Conservation (phyloP, 2,329 filamentous ascomycete genomes). For the Scedosporium dehoogii region DNA sequence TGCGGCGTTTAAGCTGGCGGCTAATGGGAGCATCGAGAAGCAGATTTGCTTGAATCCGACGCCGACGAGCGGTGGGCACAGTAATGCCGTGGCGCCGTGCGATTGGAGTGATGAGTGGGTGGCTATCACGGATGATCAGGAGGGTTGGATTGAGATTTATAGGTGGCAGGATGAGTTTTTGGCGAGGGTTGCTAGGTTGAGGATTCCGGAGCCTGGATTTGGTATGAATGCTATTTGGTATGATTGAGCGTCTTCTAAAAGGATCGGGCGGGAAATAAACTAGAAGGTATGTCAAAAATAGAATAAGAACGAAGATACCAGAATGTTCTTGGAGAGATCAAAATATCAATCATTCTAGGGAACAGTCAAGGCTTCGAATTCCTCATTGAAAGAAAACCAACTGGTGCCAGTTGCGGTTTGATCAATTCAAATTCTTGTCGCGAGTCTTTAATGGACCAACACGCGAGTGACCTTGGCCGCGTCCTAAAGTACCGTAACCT, state of each 20-base stretch:
- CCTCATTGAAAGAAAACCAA: background rate
- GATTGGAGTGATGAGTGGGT: slow-evolving; percentile 82
- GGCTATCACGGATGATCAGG: slow-evolving; percentile 81
- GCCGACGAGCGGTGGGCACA: slow-evolving; percentile 78
- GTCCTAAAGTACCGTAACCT: background rate
- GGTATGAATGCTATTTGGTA: slow-evolving; percentile 98
- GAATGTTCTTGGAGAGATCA: background rate
- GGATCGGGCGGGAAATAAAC: background rate
- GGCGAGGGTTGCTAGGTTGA: slow-evolving; percentile 63
- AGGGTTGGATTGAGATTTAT: slow-evolving; percentile 81
- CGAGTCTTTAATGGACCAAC: background rate
- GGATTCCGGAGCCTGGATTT: slow-evolving; percentile 79
- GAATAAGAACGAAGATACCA: background rate
- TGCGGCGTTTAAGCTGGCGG: slow-evolving; percentile 63
- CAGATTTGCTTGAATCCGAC: slow-evolving; percentile 78
- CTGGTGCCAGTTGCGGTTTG: background rate
- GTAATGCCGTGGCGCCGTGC: slow-evolving; percentile 77
- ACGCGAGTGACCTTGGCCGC: background rate
- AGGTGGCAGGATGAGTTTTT: slow-evolving; percentile 77
- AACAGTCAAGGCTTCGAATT: background rate
- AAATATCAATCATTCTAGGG: background rate
- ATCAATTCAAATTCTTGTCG: background rate
- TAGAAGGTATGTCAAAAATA: slow-evolving; percentile 1
- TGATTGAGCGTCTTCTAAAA: slow-evolving; percentile 31
- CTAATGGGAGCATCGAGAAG: slow-evolving; percentile 60